Evolutionary conservation across 768 basidiomycete genomes (phyloP).

Genomic region (Lactifluus pinguis): DNA sequence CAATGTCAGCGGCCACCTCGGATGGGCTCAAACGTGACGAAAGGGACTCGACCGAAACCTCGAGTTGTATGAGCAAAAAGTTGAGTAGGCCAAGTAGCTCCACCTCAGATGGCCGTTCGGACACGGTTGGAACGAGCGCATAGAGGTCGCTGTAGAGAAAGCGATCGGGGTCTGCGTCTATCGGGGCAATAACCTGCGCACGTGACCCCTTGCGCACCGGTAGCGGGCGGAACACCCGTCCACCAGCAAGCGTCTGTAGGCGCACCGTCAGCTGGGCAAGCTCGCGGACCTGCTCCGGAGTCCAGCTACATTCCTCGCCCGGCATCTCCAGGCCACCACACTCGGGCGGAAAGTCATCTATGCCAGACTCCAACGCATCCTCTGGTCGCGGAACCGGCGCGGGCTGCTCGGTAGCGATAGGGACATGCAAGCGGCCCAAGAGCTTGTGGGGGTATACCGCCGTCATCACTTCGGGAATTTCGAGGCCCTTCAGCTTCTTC

Average conservation of each 20-base stretch:
- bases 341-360: constrained; percentile 44
- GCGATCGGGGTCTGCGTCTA: constrained; percentile 1
- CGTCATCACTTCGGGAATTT: constrained; percentile 83
- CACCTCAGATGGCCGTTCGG: constrained; percentile 58
- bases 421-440: constrained; percentile 46
- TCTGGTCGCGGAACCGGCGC: neutral
- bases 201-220: constrained; percentile 17
- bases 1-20: neutral
- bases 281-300: constrained; percentile 63
- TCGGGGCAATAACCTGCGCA: constrained; percentile 20
- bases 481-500: constrained; percentile 88
- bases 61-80: constrained; percentile 63
- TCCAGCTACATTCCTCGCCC: constrained; percentile 30
- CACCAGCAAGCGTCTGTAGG: constrained; percentile 65
- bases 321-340: neutral
- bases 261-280: constrained; percentile 68
- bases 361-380: constrained; percentile 23
- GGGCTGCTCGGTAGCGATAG: constrained; percentile 7
- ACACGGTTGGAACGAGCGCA: constrained; percentile 58
- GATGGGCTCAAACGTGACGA: constrained; percentile 6
- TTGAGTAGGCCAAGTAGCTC: constrained; percentile 72
- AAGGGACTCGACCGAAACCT: constrained; percentile 43
- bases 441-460: constrained; percentile 71
- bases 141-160: constrained; percentile 34
- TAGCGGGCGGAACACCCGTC: constrained; percentile 19